Evolutionary conservation across 1,284 basidiomycete genomes (phyloP), one percentile per base, ranked within the genome.

Genomic region (Neolentinus lepideus): DNA sequence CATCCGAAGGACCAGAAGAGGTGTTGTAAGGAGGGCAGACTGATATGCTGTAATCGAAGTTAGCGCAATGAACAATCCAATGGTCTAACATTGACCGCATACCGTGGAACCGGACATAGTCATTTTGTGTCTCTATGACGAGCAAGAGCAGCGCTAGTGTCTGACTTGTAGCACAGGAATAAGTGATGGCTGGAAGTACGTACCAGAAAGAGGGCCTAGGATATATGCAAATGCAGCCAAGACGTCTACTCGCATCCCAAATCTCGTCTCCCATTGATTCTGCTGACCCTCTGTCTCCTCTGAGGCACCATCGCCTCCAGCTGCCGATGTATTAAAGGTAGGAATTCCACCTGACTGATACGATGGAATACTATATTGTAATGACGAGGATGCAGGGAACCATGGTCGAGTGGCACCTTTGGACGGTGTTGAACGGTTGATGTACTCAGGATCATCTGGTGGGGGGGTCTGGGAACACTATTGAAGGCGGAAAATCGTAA

Each of bases 61-160:
- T 26, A 12, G 47, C 27, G 25, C 4, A 24, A 4, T 6, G 47
- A 26, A 54, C 50, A 51, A 53, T 60, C n/a, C 58, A 24, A 35
- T n/a, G 51, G 56, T 16, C 46, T 27, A 36, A 55, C 50, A 26
- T n/a, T n/a, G 8, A 54, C 16, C 29, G 66, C 79, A 63, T 57
- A 88, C 88, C 85, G 66, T 90, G 88, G 68, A 90, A 91, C 55
- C 89, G 82, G 59, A 91, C 83, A 63, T 84, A 89, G 69, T 91
- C 88, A 62, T 90, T 90, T 61, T 83, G 80, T 9, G 85, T 92
- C 68, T 92, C 90, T 21, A 85, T 60, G n/a, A 91, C 80, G 8
- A 92, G 77, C 45, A 92, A 71, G 0, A 76, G 31, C 26, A 91
- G 68, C 1, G 88, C 89, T 91, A 59, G n/a, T 43, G 55, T 2